Evolutionary conservation across 148 eudicot species (phyloP).

Genomic region (Pharnaceum exiguum): DNA sequence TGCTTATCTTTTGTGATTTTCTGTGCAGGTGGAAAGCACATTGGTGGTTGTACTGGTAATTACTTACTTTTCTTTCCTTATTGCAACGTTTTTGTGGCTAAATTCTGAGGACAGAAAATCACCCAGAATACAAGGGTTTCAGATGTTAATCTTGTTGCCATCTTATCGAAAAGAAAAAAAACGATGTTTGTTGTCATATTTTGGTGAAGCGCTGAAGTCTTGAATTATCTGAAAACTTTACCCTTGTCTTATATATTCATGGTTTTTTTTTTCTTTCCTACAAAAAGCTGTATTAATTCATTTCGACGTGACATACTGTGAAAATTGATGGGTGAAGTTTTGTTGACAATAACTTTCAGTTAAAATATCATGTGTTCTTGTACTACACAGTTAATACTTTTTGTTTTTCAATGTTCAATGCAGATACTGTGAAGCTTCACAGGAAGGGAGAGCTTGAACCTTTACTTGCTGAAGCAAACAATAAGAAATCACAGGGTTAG

Average conservation of each 20-base stretch:
- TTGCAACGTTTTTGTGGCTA: background rate
- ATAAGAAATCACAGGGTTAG: conserved; percentile 36
- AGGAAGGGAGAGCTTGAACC: conserved; percentile 76
- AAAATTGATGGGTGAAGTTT: no score
- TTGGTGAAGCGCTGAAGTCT: no score
- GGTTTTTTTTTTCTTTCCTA: no score
- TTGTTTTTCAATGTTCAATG: conserved; percentile 8
- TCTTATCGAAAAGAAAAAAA: no score
- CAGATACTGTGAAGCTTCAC: conserved; percentile 70
- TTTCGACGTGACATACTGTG: no score
- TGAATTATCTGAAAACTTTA: no score
- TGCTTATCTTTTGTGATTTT: conserved; percentile 9
- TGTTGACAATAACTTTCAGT: background rate
- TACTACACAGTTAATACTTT: background rate
- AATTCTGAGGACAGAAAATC: background rate
- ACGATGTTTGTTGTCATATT: no score
- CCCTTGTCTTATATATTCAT: no score
- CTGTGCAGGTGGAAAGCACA: conserved; percentile 73
- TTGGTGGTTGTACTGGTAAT: conserved; percentile 95
- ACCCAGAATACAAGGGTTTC: background rate
- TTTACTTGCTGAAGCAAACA: conserved; percentile 63
- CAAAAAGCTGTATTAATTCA: no score
- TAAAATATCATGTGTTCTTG: background rate
- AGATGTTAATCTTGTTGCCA: background rate
- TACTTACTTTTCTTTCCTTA: background rate